phyloP scores from a whole-genome alignment of 2,329 filamentous ascomycete species.

The Microdochium paspali region DNA sequence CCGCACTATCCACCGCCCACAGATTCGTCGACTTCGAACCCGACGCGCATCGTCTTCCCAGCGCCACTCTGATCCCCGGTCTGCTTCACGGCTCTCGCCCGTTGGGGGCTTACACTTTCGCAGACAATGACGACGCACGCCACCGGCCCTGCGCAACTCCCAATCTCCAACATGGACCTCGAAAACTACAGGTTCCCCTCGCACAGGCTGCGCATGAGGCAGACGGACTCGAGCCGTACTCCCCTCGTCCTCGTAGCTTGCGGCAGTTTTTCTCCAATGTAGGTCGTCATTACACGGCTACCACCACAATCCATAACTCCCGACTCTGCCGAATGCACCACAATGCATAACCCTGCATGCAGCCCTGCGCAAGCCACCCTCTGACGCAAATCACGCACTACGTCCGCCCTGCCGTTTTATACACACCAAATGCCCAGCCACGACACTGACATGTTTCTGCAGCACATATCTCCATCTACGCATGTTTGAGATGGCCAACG shows the following conservation, averaged over 20 bases:
- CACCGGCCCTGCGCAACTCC: not conserved
- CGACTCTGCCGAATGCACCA: not conserved
- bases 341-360: not conserved
- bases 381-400: not conserved
- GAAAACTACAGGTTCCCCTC: constrained; percentile 50
- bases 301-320: not conserved
- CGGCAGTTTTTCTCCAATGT: constrained; percentile 62
- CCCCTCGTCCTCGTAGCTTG: constrained; percentile 62
- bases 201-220: constrained; percentile 45
- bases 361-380: not conserved
- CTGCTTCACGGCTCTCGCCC: not conserved
- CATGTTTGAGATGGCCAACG: constrained; percentile 82
- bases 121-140: constrained; percentile 1
- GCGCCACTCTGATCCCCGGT: not conserved
- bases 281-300: not conserved
- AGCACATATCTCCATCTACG: constrained; percentile 61
- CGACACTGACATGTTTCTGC: not conserved
- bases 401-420: not conserved
- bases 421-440: not conserved
- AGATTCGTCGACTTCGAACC: not conserved
- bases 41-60: not conserved
- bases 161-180: constrained; percentile 15
- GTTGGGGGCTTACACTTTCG: not conserved
- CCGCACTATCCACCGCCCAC: not conserved
- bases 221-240: constrained; percentile 44